A percentile compares a stretch with the other conserved stretches of the same genome.
Evolutionary conservation across 1,284 basidiomycete species (phyloP).

Genomic region (Cerrena zonata): DNA sequence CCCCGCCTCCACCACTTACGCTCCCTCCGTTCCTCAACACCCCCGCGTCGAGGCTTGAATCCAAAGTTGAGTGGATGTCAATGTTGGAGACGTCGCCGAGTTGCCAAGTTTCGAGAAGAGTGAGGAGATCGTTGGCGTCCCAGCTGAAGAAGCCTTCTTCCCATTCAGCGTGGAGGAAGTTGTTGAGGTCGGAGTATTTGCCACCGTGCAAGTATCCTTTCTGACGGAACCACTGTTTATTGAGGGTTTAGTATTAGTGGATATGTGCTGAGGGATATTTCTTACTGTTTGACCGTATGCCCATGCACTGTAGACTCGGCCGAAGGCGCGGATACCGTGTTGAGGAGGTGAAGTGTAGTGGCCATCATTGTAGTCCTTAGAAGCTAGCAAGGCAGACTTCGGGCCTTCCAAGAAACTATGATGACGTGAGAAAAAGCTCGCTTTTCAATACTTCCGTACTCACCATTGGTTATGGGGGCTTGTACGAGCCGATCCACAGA

Average conservation of each 20-base stretch:
- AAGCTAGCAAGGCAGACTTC: slow-evolving; percentile 49
- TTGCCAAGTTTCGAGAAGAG: slow-evolving; percentile 52
- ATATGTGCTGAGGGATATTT: neutral
- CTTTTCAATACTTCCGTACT: slow-evolving; percentile 9
- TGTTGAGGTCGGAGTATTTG: slow-evolving; percentile 41
- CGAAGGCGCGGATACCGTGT: slow-evolving; percentile 49
- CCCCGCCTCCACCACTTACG: slow-evolving; percentile 16
- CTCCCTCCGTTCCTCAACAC: slow-evolving; percentile 13
- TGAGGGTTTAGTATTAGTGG: neutral
- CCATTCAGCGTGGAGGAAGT: slow-evolving; percentile 50
- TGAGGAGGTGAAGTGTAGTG: slow-evolving; percentile 46
- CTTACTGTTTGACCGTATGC: slow-evolving; percentile 51
- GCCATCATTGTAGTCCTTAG: slow-evolving; percentile 52
- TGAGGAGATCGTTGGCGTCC: slow-evolving; percentile 56
- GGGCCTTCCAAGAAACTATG: slow-evolving; percentile 55
- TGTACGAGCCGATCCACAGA: slow-evolving; percentile 57
- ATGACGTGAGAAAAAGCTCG: neutral
- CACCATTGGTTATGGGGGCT: slow-evolving; percentile 58
- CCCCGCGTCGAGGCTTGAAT: slow-evolving; percentile 10
- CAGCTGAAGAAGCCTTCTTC: slow-evolving; percentile 43
- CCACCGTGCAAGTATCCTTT: slow-evolving; percentile 41
- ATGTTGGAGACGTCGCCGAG: slow-evolving; percentile 38
- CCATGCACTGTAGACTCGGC: slow-evolving; percentile 55
- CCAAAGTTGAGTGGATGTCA: neutral
- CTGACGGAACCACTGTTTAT: slow-evolving; percentile 49